phyloP scores from a whole-genome alignment of 768 basidiomycete species.

The Coprinellus micaceus region DNA sequence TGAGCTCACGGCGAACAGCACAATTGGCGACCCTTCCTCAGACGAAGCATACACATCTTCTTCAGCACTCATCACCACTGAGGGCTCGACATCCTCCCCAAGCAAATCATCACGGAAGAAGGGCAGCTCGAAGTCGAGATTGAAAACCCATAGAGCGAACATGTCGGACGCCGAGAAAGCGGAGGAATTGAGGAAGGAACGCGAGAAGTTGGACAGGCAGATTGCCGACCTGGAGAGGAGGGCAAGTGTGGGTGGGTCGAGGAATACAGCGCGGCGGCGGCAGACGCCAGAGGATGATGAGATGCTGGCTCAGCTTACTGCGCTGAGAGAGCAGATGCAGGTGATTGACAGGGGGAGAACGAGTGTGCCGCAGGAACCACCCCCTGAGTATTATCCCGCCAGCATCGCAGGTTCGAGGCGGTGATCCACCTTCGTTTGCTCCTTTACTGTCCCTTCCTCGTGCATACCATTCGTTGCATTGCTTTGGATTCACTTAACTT shows the following conservation, averaged over 20 bases:
- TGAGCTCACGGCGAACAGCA: background rate
- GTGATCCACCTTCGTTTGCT: too few species aligned
- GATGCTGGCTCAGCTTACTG: slow-evolving; percentile 2
- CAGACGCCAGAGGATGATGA: background rate
- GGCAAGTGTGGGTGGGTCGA: background rate
- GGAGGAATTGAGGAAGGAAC: slow-evolving; percentile 6
- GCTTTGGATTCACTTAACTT: too few species aligned
- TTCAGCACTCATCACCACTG: background rate
- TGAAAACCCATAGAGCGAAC: background rate
- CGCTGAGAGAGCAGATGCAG: slow-evolving; percentile 4
- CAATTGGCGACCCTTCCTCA: background rate
- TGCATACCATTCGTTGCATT: too few species aligned
- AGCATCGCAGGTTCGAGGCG: background rate
- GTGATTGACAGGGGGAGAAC: background rate
- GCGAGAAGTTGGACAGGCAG: slow-evolving; percentile 6
- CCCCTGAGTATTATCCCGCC: slow-evolving; percentile 6
- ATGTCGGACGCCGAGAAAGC: background rate
- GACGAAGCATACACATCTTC: background rate
- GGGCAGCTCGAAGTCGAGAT: background rate
- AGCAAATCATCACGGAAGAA: too few species aligned
- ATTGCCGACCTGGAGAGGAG: slow-evolving; percentile 5
- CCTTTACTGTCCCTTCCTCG: background rate
- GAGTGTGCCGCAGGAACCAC: background rate
- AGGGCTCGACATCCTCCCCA: background rate
- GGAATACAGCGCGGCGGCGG: background rate